Evolutionary conservation across 83 land plant genomes (phyloP), one percentile per base, ranked within the genome.

Genomic region (Diphasiastrum complanatum): DNA sequence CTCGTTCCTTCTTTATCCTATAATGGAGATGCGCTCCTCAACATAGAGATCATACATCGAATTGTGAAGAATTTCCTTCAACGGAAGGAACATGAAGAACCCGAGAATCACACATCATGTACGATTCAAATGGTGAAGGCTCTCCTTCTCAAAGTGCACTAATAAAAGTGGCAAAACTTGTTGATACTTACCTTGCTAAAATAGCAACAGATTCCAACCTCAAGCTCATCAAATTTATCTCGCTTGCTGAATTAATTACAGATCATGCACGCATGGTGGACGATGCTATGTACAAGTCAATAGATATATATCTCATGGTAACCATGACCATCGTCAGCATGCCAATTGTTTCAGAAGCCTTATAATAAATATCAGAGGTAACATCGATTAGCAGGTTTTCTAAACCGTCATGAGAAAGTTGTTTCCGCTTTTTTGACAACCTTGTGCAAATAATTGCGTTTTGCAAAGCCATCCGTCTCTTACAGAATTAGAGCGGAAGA

Each of bases 391-490:
- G 6, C 48, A 2, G 47, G 20, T 59, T 30, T 35, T 33, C 61
- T 63, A 50, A 19, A 1, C 5, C 18, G 20, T 8, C 30, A n/a
- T 36, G 58, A 35, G 19, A 34, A 22, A 8, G 49, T 10, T 60
- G 47, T 16, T 18, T 8, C n/a, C 19, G 48, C 28, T 63, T 27
- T 27, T 63, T n/a, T 16, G n/a, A 5, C 61, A 20, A 16, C 25
- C 16, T 28, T 33, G 4, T 41, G 14, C 0, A 50, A 16, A 50
- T 24, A 23, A n/a, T 16, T 45, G 51, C 19, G 3, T 14, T 23
- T 28, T 37, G 19, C 79, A 87, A 89, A 89, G 83, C 46, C 93
- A 87, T 59, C 89, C 85, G 19, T 72, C 70, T 49, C 66, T 82
- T 49, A 79, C 75, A 61, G 93, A 87, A 16, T 56, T 74, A 3